Conservation (phyloP, 805 yeast genomes). For the Allodekkera sacchari region DNA sequence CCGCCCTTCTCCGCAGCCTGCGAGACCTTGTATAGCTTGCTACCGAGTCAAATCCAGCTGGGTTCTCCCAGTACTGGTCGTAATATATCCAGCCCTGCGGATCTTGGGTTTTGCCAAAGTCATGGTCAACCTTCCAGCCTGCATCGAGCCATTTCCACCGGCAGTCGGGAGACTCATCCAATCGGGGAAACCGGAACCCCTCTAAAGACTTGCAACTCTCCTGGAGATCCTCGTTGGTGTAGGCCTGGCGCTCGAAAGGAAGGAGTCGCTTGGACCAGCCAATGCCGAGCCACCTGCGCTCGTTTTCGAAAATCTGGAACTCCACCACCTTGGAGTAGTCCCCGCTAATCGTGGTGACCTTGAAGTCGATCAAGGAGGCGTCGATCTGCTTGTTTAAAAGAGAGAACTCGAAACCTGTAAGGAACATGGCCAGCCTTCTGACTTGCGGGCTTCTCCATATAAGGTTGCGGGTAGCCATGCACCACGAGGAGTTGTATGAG, state of each 20-base stretch:
- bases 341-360: constrained; percentile 5
- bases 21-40: constrained; percentile 44
- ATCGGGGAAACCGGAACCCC: constrained; percentile 38
- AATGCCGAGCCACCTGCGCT: constrained; percentile 53
- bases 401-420: constrained; percentile 32
- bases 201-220: constrained; percentile 22
- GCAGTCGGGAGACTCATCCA: constrained; percentile 28
- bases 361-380: constrained; percentile 5
- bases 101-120: constrained; percentile 28
- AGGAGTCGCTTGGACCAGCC: constrained; percentile 48
- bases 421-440: constrained; percentile 27
- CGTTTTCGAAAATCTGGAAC: constrained; percentile 47
- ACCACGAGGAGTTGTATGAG: constrained; percentile 42
- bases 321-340: constrained; percentile 35
- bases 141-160: constrained; percentile 54
- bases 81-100: constrained; percentile 47
- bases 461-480: constrained; percentile 34
- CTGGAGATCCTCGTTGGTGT: constrained; percentile 33
- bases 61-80: constrained; percentile 42
- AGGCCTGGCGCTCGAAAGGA: constrained; percentile 45
- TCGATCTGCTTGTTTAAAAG: constrained; percentile 11
- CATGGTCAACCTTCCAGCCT: constrained; percentile 39
- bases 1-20: constrained; percentile 42
- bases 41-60: constrained; percentile 34
- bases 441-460: constrained; percentile 43